Conservation (phyloP, 495 filamentous ascomycete species). For the Podospora bellae-mahoneyi region DNA sequence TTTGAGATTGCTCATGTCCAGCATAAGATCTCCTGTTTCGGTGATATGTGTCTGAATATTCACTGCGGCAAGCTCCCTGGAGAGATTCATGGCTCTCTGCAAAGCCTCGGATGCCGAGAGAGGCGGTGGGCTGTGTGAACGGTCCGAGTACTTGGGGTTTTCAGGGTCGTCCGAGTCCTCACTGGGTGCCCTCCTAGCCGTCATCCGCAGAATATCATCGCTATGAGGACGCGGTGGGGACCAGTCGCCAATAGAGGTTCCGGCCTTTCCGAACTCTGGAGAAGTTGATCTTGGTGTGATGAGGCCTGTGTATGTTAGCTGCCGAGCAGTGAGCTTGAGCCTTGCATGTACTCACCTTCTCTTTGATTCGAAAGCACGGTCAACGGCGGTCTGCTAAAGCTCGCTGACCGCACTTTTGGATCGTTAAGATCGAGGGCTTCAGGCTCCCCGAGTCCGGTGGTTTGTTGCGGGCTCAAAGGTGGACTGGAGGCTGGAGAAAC, state of each 20-base stretch:
- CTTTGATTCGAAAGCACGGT: slow-evolving; percentile 29
- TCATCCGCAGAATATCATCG: slow-evolving; percentile 43
- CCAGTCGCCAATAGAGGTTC: slow-evolving; percentile 45
- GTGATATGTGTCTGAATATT: slow-evolving; percentile 92
- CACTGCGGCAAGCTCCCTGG: slow-evolving; percentile 78
- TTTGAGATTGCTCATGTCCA: slow-evolving; percentile 98
- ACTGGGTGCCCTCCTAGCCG: slow-evolving; percentile 43
- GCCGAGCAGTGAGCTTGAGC: background rate
- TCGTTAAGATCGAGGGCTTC: slow-evolving; percentile 73
- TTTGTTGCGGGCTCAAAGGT: slow-evolving; percentile 55
- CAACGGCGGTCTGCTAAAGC: slow-evolving; percentile 37
- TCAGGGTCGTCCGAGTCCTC: slow-evolving; percentile 39
- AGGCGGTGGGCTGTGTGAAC: slow-evolving; percentile 73
- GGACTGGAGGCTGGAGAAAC: slow-evolving; percentile 85
- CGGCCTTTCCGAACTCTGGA: slow-evolving; percentile 49
- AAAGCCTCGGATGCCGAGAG: slow-evolving; percentile 73
- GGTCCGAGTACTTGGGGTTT: slow-evolving; percentile 41
- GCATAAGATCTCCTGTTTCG: slow-evolving; percentile 92
- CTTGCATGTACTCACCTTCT: slow-evolving; percentile 28
- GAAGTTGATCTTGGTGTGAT: slow-evolving; percentile 63
- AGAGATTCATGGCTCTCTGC: slow-evolving; percentile 77
- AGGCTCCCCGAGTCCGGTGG: slow-evolving; percentile 67
- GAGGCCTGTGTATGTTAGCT: slow-evolving; percentile 44
- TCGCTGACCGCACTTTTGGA: slow-evolving; percentile 35
- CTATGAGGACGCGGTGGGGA: slow-evolving; percentile 41